Evolutionary conservation across 495 filamentous ascomycete species (phyloP), one percentile per base, ranked within the genome.

Genomic region (Lasiosphaeria hispida): DNA sequence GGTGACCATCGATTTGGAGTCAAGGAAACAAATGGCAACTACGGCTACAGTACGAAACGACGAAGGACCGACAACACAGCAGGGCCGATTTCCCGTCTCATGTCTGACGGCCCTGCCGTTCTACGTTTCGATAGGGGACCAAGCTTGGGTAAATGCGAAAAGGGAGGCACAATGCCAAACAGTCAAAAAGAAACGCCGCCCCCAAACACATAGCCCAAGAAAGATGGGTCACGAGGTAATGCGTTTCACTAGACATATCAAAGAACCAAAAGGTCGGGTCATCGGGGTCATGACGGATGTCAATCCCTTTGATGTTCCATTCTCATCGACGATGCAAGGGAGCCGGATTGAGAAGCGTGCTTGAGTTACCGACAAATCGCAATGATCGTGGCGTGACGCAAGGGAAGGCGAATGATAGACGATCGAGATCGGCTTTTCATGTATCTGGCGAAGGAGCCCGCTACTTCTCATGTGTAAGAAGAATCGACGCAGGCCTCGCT

Each of bases 91-190:
- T 40, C 19, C 40, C 23, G 18, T 33, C 55, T 50, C 19, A 37
- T 42, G 48, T 39, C 30, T 36, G 55, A 58, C 38, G 23, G 45
- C 18, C 30, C 36, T 42, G 14, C 55, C 23, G 45, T 35, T 18
- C 14, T 48, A 42, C 53, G 23, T 56, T 38, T 48, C 54, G 37
- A 37, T 39, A 43, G 23, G n/a, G 42, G 30, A 33, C 5, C 10
- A 1, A 56, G 36, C 10, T 37, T 41, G 57, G 49, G 11, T 53
- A 59, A 59, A 59, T 53, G 57, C 57, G 23, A 30, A 53, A 18
- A 51, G 43, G 42, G 18, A 34, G 19, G 15, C 49, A 52, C 36
- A 38, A 52, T 10, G n/a, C 10, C 35, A 14, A 52, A 43, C 40
- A n/a, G 51, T 43, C 35, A 13, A 43, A 15, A 6, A 30, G 41